A percentile compares a stretch with the other conserved stretches of the same genome.
phyloP scores from a whole-genome alignment of 2,329 filamentous ascomycete species.

The Chalaropsis ovoidea region DNA sequence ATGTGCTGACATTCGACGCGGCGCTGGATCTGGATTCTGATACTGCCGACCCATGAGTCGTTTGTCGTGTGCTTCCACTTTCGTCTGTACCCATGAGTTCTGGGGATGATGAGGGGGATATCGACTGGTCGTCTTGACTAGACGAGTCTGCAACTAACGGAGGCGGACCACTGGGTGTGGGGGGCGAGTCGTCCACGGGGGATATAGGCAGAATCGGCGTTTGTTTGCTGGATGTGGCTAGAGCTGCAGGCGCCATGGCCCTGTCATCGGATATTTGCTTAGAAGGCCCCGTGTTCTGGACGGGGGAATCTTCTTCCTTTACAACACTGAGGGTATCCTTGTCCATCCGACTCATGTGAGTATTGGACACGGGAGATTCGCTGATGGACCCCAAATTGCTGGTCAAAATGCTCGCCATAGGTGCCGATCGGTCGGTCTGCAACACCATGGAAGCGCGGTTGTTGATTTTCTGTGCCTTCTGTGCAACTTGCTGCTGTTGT shows the following conservation, averaged over 20 bases:
- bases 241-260: conserved; percentile 35
- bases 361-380: conserved; percentile 32
- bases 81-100: conserved; percentile 45
- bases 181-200: conserved; percentile 50
- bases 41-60: conserved; percentile 43
- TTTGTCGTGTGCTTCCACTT: conserved; percentile 35
- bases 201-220: conserved; percentile 35
- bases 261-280: neutral
- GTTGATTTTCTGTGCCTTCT: conserved; percentile 15
- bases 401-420: neutral
- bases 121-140: conserved; percentile 54
- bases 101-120: conserved; percentile 52
- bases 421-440: neutral
- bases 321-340: conserved; percentile 57
- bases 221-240: conserved; percentile 13
- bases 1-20: conserved; percentile 47
- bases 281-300: conserved; percentile 26
- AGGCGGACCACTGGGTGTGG: conserved; percentile 45
- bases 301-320: conserved; percentile 35
- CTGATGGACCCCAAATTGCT: conserved; percentile 16
- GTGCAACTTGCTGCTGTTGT: conserved; percentile 33
- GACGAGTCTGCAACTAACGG: conserved; percentile 61
- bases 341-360: conserved; percentile 51
- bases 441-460: conserved; percentile 21
- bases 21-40: conserved; percentile 24